Percentiles rank a stretch among this genome's conserved stretches.
phyloP scores from a whole-genome alignment of 345 rosid genomes.

The Capsella bursapastoris region DNA sequence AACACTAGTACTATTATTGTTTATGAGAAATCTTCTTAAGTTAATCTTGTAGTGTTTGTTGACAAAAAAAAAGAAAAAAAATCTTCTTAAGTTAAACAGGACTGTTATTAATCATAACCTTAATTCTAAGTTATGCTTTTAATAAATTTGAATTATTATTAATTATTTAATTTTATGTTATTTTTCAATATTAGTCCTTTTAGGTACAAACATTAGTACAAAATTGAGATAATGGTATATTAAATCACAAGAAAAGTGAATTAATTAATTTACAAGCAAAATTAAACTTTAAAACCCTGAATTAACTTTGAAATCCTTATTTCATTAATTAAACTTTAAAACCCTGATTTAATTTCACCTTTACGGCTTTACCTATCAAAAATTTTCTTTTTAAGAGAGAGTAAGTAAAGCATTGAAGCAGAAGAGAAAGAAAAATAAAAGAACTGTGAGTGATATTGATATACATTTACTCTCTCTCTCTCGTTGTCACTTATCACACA shows the following conservation, averaged over 20 bases:
- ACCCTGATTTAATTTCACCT: no score
- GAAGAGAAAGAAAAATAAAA: not conserved
- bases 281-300: not conserved
- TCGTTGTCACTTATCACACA: slow-evolving; percentile 33
- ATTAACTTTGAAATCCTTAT: no score
- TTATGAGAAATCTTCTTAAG: not conserved
- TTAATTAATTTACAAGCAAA: not conserved
- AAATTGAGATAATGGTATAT: not conserved
- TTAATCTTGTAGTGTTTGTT: no score
- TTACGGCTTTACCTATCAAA: not conserved
- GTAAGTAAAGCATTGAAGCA: not conserved
- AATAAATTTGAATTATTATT: no score
- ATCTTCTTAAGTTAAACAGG: not conserved
- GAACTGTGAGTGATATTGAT: not conserved
- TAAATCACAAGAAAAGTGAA: not conserved
- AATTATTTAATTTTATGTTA: no score
- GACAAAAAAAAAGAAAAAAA: no score
- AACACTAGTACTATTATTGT: not conserved
- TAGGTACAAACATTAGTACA: no score
- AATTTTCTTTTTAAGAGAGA: not conserved
- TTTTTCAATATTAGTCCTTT: no score
- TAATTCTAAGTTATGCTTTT: no score
- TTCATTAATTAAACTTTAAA: no score
- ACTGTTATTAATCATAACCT: not conserved
- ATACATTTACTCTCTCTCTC: not conserved